Conservation (phyloP, 108 stramenopile species). For the Discostella stelligeroides region DNA sequence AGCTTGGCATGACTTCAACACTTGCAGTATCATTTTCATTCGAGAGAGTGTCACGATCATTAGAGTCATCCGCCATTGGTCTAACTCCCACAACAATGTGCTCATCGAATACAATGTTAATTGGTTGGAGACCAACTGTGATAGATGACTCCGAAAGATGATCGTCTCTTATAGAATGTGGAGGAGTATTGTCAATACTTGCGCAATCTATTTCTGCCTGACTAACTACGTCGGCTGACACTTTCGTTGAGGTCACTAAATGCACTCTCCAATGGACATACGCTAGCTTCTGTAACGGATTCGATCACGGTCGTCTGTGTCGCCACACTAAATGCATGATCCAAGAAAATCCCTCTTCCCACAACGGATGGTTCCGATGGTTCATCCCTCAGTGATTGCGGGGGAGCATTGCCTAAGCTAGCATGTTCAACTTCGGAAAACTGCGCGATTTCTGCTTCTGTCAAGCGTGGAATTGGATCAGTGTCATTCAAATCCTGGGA, state of each 20-base stretch:
- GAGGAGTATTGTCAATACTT: slow-evolving; percentile 35
- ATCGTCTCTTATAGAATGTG: slow-evolving; percentile 40
- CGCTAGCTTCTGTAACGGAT: slow-evolving; percentile 31
- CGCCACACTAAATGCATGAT: slow-evolving; percentile 33
- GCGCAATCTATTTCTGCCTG: slow-evolving; percentile 43
- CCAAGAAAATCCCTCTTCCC: slow-evolving; percentile 48
- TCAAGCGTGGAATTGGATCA: slow-evolving; percentile 55
- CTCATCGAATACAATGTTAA: slow-evolving; percentile 13
- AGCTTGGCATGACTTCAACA: slow-evolving; percentile 36
- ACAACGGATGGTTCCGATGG: slow-evolving; percentile 51
- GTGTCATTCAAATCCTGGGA: slow-evolving; percentile 4
- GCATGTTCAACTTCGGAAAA: slow-evolving; percentile 74
- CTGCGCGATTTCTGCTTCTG: slow-evolving; percentile 75
- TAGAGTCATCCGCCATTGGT: not conserved
- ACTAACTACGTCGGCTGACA: slow-evolving; percentile 26
- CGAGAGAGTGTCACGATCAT: slow-evolving; percentile 6
- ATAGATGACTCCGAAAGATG: slow-evolving; percentile 33
- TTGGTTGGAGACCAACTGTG: slow-evolving; percentile 13
- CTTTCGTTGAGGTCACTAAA: slow-evolving; percentile 5
- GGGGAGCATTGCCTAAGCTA: slow-evolving; percentile 67
- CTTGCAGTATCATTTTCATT: slow-evolving; percentile 20
- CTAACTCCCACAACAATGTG: slow-evolving; percentile 2
- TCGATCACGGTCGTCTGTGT: slow-evolving; percentile 34
- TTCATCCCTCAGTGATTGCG: slow-evolving; percentile 65
- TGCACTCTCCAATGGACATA: slow-evolving; percentile 3